Base-by-base conservation (phyloP, 2,329 filamentous ascomycete species). In the Claviceps pazoutovae region DNA sequence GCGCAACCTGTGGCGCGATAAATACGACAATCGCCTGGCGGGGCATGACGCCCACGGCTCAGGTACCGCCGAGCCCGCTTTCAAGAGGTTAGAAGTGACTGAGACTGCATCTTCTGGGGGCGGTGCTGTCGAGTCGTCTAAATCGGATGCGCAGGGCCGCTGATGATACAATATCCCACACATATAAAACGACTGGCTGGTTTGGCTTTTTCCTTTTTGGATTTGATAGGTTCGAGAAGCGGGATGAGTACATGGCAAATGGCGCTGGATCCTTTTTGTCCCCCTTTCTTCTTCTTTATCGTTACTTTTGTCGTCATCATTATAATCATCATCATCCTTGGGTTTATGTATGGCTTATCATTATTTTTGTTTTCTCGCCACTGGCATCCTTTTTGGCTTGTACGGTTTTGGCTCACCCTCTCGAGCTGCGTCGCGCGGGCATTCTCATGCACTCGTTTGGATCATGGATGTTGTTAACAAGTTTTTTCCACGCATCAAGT, bases 1-100 rank as follows among this genome's bases (percentile, higher is more conserved):
- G 60, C 78, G 81, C 49, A 84, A 88, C 64, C 71, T 81, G 51
- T 90, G 86, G 82, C 70, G 80, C 55, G 81, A 86, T 37, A 82
- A 75, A 61, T 81, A 85, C 60, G 71, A 72, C 34, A 23, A 57
- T 16, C n/a, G 19, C n/a, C 36, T 39, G 16, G 56, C 60, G 38
- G 66, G 68, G 30, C 64, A 69, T 39, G 60, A 63, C 13, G 60
- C 55, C 30, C 59, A 62, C 44, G 51, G 48, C 39, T 66, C 65
- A 42, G 70, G 74, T 61, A 47, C 48, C 43, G 66, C 66, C 46
- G 71, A 75, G 61, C 75, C 72, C 6, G 73, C 75, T 19, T 66
- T 72, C 48, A 79, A 79, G 69, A 71, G 75, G 61, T 66, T 76
- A 49, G 76, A 77, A 60, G 66, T 76, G 47, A 65, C 66, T 53